phyloP scores from a whole-genome alignment of 192 early-diverging fungal genomes.

The Coemansia sp. region DNA sequence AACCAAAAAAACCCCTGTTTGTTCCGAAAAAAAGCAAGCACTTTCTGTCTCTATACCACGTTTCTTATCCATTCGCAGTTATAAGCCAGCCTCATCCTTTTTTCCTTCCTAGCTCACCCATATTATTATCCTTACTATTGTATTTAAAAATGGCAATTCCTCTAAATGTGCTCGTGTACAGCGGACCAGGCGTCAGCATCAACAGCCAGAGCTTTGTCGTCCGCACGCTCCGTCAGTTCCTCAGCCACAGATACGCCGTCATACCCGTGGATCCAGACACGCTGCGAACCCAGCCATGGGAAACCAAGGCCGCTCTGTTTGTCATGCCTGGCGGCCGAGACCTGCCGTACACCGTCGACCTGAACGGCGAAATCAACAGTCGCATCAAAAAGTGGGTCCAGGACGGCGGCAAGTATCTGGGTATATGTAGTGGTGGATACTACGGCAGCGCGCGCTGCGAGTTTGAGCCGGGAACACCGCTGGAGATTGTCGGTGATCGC shows the following conservation, averaged over 20 bases:
- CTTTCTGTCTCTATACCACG: neutral
- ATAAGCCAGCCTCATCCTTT: neutral
- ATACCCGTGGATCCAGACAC: constrained; percentile 77
- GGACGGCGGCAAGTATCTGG: constrained; percentile 83
- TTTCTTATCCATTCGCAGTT: neutral
- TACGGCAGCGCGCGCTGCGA: constrained; percentile 71
- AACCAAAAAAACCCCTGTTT: neutral
- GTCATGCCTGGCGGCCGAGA: constrained; percentile 92
- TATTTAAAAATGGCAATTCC: constrained; percentile 5
- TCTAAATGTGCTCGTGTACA: constrained; percentile 56
- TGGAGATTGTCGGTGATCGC: constrained; percentile 73
- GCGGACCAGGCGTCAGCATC: constrained; percentile 47
- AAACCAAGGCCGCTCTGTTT: constrained; percentile 78
- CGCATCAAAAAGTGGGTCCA: constrained; percentile 70
- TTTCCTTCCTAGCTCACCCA: neutral
- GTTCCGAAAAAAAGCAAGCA: neutral
- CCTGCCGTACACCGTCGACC: constrained; percentile 72
- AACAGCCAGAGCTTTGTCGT: constrained; percentile 37
- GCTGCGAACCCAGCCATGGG: constrained; percentile 82
- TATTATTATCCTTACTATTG: neutral
- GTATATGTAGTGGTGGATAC: constrained; percentile 92
- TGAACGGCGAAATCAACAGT: constrained; percentile 65
- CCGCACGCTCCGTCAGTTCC: constrained; percentile 70
- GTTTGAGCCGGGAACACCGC: constrained; percentile 69
- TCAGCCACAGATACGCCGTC: constrained; percentile 86